phyloP scores from a whole-genome alignment of 257 asterid genomes.

The Thymus mandschuricus region DNA sequence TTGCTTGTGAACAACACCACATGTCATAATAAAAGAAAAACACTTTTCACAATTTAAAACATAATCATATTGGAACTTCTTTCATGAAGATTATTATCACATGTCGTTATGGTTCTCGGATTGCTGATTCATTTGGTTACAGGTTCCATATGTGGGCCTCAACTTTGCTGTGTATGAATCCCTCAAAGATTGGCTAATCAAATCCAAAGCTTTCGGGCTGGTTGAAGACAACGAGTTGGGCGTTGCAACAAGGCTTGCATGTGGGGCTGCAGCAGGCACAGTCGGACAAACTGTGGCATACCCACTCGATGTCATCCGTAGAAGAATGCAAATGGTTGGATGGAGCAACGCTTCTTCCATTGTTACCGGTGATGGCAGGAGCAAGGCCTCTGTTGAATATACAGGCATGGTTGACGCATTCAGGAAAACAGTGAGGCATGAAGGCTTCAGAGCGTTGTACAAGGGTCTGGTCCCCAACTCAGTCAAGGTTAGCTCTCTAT shows the following conservation, averaged over 20 bases:
- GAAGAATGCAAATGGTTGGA: constrained; percentile 99
- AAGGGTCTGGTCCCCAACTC: constrained; percentile 96
- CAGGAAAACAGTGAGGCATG: constrained; percentile 88
- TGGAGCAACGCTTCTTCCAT: constrained; percentile 88
- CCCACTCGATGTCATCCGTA: constrained; percentile 92
- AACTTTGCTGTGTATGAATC: constrained; percentile 96
- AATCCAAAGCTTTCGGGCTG: constrained; percentile 67
- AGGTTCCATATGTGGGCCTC: constrained; percentile 97
- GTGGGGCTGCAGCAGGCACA: constrained; percentile 98
- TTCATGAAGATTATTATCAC: background rate
- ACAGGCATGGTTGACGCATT: constrained; percentile 94
- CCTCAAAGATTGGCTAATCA: constrained; percentile 81
- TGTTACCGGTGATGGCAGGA: constrained; percentile 79
- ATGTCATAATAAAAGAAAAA: background rate
- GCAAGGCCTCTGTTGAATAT: constrained; percentile 69
- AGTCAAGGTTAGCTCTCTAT: constrained; percentile 73
- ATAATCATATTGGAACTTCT: background rate
- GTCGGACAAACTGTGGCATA: constrained; percentile 98
- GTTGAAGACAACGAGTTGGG: constrained; percentile 82
- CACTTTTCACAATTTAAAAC: background rate
- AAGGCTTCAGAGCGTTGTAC: constrained; percentile 88
- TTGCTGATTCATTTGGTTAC: constrained; percentile 36
- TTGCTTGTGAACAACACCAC: constrained; percentile 5
- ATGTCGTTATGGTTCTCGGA: constrained; percentile 18
- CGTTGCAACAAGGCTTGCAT: constrained; percentile 80